Evolutionary conservation across 2,329 filamentous ascomycete genomes (phyloP).

Genomic region (Neopestalotiopsis sp.): DNA sequence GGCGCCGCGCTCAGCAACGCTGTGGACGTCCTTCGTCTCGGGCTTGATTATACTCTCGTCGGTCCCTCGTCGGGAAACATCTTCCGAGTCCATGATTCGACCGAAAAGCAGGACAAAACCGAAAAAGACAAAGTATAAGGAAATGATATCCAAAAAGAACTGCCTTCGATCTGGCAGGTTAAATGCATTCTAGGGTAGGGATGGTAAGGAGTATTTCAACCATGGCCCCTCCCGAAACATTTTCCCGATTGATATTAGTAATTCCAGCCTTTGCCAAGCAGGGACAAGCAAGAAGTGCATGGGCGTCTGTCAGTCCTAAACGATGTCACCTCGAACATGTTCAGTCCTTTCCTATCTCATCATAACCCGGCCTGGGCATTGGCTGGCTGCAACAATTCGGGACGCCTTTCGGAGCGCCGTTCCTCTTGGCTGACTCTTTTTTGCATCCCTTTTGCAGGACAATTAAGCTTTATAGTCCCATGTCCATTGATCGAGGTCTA

Average conservation of each 20-base stretch:
- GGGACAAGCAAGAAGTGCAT: background rate
- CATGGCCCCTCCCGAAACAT: background rate
- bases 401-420: background rate
- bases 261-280: background rate
- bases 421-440: background rate
- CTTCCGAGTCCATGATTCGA: background rate
- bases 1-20: constrained; percentile 47
- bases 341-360: background rate
- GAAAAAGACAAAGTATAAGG: background rate
- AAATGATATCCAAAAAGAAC: background rate
- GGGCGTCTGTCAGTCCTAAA: background rate
- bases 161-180: background rate
- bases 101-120: background rate
- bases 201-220: background rate
- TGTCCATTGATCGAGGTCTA: background rate
- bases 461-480: background rate
- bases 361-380: constrained; percentile 1
- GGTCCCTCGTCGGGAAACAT: background rate
- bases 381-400: background rate
- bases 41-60: background rate
- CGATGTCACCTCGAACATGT: background rate
- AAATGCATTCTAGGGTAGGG: too few species aligned
- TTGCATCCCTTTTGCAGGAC: background rate
- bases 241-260: background rate
- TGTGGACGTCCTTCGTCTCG: constrained; percentile 27